phyloP scores from a whole-genome alignment of 2,329 filamentous ascomycete species.

The Dryadomyces quercus-mongolicae region DNA sequence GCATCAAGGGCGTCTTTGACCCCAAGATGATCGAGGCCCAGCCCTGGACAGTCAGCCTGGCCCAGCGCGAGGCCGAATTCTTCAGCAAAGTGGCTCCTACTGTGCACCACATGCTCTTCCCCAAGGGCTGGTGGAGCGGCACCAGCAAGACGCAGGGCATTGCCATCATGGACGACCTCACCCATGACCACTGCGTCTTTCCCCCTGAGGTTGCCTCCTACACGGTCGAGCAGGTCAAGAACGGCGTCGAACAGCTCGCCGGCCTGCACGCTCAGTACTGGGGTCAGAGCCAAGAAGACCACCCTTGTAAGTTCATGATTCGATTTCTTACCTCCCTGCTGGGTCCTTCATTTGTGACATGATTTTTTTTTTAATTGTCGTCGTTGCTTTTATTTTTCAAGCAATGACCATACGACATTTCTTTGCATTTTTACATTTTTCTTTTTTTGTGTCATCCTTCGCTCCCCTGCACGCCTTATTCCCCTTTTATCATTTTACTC shows the following conservation, averaged over 20 bases:
- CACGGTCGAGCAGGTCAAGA: conserved; percentile 8
- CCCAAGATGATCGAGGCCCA: conserved; percentile 26
- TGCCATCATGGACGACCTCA: conserved; percentile 58
- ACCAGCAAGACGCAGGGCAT: conserved; percentile 39
- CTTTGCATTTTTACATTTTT: background rate
- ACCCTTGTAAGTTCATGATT: background rate
- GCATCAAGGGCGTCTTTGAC: conserved; percentile 41
- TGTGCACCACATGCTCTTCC: conserved; percentile 16
- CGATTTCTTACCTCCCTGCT: background rate
- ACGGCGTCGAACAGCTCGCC: conserved; percentile 22
- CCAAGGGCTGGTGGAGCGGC: conserved; percentile 11
- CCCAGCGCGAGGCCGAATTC: conserved; percentile 15
- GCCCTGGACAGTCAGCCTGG: conserved; percentile 15
- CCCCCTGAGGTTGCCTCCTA: conserved; percentile 26
- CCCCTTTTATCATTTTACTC: too few species aligned
- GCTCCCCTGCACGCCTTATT: too few species aligned
- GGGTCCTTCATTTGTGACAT: background rate
- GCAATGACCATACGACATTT: background rate
- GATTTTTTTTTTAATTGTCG: too few species aligned
- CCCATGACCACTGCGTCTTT: conserved; percentile 34
- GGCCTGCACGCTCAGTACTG: conserved; percentile 20
- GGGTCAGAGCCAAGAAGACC: conserved; percentile 2
- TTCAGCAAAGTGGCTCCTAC: conserved; percentile 12
- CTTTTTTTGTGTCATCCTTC: background rate
- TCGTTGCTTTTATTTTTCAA: background rate